Base-by-base conservation (phyloP, 345 rosid genomes). In the Syzygium grande region DNA sequence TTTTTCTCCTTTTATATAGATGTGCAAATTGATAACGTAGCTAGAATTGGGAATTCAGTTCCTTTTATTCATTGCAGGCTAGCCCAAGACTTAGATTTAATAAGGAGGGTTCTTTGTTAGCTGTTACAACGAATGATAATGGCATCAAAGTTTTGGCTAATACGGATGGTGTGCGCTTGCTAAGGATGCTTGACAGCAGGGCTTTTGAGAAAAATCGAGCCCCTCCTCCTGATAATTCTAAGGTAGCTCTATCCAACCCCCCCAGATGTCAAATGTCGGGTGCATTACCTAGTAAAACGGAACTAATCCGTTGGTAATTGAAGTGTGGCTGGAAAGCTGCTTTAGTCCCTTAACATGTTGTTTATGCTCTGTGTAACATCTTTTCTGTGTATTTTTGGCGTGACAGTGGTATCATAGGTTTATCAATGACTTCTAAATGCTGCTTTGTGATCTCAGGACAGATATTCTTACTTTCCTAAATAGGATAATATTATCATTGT, bases 71-170 rank as follows among this genome's bases (percentile, higher is more conserved):
- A 51, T 88, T 90, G 87, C 93, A 94, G 96, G 93, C 93, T 80
- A 90, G 92, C 91, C 95, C 96, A 73, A 90, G 95, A 86, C 89
- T 94, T 84, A 90, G 94, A 89, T 94, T 94, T 89, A 94, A 93
- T 87, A 94, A 92, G 90, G 96, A 94, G 89, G 96, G 95, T n/a
- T 89, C 91, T 34, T 84, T 94, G 63, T 84, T 94, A 85, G 95
- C 95, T 17, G 93, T 92, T 86, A 92, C 96, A 49, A 93, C 96
- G 14, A 90, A 61, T 84, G 96, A 94, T 6, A 94, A 93, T 90
- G 93, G 94, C 87, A 86, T 94, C 89, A 94, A 93, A 91, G 61
- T 94, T 56, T 87, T 94, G 46, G 96, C 90, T 14, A 94, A 92
- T 84, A 53, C 61, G 77, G 94, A 92, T 90, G 96, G 96, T 63